A percentile compares a stretch with the other conserved stretches of the same genome.
Evolutionary conservation across 441 rosid species (phyloP).

Genomic region (Lepidium campestre): DNA sequence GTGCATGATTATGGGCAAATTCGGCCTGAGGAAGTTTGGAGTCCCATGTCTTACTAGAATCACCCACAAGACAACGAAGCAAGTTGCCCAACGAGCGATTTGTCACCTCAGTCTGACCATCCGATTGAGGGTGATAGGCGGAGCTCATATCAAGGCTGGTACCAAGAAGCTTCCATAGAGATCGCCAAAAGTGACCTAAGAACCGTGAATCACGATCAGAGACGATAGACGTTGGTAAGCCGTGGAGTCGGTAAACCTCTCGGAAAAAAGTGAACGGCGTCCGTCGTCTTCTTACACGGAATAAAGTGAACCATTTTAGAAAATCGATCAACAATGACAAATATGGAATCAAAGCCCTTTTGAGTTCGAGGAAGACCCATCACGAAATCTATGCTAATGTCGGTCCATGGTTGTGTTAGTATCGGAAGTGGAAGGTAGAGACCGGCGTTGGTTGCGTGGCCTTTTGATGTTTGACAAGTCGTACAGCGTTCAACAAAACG

Average conservation of each 20-base stretch:
- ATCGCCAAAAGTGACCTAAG: too few relatives aligned
- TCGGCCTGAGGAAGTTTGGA: too few relatives aligned
- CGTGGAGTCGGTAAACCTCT: background rate
- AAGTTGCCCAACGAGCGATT: too few relatives aligned
- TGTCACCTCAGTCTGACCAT: too few relatives aligned
- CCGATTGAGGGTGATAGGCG: too few relatives aligned
- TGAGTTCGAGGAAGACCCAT: background rate
- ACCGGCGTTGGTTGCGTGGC: background rate
- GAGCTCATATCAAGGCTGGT: too few relatives aligned
- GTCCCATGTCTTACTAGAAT: too few relatives aligned
- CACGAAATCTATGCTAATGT: background rate
- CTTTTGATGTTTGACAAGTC: background rate
- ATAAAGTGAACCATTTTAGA: background rate
- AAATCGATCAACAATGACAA: background rate
- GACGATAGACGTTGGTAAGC: too few relatives aligned
- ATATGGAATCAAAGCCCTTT: background rate
- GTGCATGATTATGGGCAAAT: too few relatives aligned
- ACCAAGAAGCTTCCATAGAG: too few relatives aligned
- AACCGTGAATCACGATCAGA: too few relatives aligned
- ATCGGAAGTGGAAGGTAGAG: background rate
- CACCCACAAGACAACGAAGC: too few relatives aligned
- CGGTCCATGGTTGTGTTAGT: background rate
- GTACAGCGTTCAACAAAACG: background rate
- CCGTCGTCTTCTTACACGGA: background rate
- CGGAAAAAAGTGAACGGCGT: background rate